Percentiles rank a stretch among this genome's conserved stretches.
These are phyloP conservation scores for Sparassis latifolia DNA, from an alignment of 1,284 basidiomycete genomes.

Conservation along the genomic window DNA sequence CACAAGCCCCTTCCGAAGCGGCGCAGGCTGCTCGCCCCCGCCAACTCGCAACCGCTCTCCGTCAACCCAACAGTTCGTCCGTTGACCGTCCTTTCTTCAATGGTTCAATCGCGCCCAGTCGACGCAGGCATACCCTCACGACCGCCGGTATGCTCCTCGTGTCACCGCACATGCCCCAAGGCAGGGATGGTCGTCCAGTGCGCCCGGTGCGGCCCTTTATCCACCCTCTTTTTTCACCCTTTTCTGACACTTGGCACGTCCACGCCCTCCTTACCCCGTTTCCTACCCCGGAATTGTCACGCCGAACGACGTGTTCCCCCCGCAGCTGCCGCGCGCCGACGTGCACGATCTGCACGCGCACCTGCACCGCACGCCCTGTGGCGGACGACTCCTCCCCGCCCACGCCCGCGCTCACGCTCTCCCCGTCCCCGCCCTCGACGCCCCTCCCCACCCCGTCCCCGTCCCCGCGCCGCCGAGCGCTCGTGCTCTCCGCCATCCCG, in stretches of 20 bases:
- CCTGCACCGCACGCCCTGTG: conserved; percentile 20
- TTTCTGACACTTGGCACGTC: not conserved
- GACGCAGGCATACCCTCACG: not conserved
- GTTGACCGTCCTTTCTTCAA: not conserved
- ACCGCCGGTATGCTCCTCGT: conserved; percentile 12
- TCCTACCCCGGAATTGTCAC: not conserved
- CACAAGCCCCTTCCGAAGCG: not conserved
- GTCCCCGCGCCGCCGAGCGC: conserved; percentile 10
- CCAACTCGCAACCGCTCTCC: not conserved
- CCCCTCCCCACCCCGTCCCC: conserved; percentile 1
- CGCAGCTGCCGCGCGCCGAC: conserved; percentile 24
- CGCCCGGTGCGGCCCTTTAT: conserved; percentile 9
- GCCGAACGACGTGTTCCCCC: not conserved
- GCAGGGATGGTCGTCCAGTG: conserved; percentile 12
- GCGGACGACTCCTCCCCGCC: conserved; percentile 15
- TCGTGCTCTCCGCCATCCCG: conserved; percentile 9
- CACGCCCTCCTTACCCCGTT: not conserved
- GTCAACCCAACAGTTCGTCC: not conserved
- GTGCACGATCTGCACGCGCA: conserved; percentile 27
- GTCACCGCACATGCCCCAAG: conserved; percentile 12
- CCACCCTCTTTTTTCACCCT: not conserved
- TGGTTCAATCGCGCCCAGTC: not conserved
- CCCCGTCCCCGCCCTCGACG: conserved; percentile 13
- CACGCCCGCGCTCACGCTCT: conserved; percentile 19
- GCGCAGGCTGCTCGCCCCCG: not conserved